Base-by-base conservation (phyloP, 768 basidiomycete genomes). In the Tricholoma sp. region DNA sequence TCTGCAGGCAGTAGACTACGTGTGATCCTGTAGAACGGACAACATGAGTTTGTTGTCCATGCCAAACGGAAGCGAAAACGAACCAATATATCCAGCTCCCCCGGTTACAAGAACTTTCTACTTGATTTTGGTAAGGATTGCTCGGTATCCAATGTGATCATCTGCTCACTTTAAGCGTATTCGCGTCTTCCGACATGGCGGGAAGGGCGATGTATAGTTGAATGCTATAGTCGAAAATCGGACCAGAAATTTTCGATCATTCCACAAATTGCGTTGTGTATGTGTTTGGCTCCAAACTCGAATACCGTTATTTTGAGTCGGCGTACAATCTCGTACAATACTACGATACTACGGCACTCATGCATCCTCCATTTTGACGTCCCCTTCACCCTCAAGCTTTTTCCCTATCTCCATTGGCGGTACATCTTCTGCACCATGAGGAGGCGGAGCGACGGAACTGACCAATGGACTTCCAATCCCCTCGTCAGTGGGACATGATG, bases 71-170 rank as follows among this genome's bases (percentile, higher is more conserved):
- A 50, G 47, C 45, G 43, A 55, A 61, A 74, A 58, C 5, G 49
- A 56, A 90, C 92, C 93, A 63, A 95, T 94, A 74, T 95, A 95
- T 34, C 93, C 93, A 57, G 91, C 89, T 55, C 90, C 93, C 50
- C 93, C 77, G 58, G 77, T 79, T 59, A 79, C 77, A 57, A 79
- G 68, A 21, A 79, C 75, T 60, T 72, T 76, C 76, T 79, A 61
- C 19, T 19, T 52, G 61, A 58, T 52, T 47, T 52, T 50, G 29
- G 53, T 73, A 61, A 68, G 72, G 56, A 57, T 56, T 45, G 59
- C 47, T 31, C 35, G 43, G 4, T 8, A 55, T 52, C 61, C 54
- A 46, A 57, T 21, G 39, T n/a, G 34, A 59, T 57, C 49, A 55
- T 60, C 52, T 52, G 78, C 79, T 64, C 69, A 83, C 81, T 74